Base-by-base conservation (phyloP, 768 basidiomycete genomes). In the Leucocoprinus leucothites region DNA sequence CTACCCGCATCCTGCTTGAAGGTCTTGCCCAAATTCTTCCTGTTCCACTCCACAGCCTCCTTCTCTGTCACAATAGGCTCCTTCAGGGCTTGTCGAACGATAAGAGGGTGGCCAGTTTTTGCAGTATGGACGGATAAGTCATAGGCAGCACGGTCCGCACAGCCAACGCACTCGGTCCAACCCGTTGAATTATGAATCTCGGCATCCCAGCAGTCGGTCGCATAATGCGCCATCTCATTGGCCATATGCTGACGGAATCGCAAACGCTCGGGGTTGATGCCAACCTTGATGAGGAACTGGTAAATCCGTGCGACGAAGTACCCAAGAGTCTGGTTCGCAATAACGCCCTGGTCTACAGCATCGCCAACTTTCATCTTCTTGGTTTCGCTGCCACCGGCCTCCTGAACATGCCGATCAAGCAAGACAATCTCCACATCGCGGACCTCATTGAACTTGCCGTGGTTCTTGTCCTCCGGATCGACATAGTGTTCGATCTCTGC, bases 161-260 rank as follows among this genome's bases (percentile, higher is more conserved):
- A 99, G 8, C 97, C 97, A 53, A 98, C 95, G 69, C 97, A 99
- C 74, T 99, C 97, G 51, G 93, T 96, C 97, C 97, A 99, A 58
- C 87, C 87, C 41, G 71, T 78, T 47, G 91, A 89, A 51, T 91
- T 94, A 59, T 94, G 82, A 60, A 98, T 98, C 75, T 99, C 97
- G 41, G 95, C 97, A 67, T 99, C 97, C 97, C 97, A 99, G 71
- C 97, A 99, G 73, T 98, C 96, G 36, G 94, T 84, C 52, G 97
- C 96, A 69, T 99, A 99, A 70, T 98, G 97, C 1, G 97, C 97
- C 96, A 98, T 98, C 77, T 98, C 97, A 73, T 98, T 99, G 35
- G 74, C 81, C 97, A 98, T 98, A 69, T 99, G 97, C 66, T 99
- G 97, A 31, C 97, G 81, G 82, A 98, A 98, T 50, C 97, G 84